A percentile compares a stretch with the other conserved stretches of the same genome.
phyloP scores from a whole-genome alignment of 2,329 filamentous ascomycete genomes.

The Mollisiaceae sp. region DNA sequence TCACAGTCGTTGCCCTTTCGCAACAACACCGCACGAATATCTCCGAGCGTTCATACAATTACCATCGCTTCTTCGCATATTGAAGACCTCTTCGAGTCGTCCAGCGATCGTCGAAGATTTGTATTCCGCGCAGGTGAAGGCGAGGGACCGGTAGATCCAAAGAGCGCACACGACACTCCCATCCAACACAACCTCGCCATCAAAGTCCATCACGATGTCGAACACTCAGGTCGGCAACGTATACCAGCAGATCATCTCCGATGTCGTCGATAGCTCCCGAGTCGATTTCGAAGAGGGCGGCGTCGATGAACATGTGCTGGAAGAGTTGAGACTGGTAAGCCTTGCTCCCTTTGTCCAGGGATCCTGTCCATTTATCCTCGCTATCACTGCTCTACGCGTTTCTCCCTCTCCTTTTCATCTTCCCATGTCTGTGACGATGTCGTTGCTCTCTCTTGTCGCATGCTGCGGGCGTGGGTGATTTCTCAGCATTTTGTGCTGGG shows the following conservation, averaged over 20 bases:
- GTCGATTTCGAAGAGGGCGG: constrained; percentile 98
- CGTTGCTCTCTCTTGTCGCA: neutral
- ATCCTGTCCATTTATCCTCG: constrained; percentile 7
- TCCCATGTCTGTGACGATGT: neutral
- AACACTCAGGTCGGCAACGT: constrained; percentile 63
- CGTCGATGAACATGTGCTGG: constrained; percentile 83
- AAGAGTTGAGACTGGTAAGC: constrained; percentile 87
- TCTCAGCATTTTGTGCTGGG: constrained; percentile 8
- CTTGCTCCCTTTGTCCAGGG: constrained; percentile 6
- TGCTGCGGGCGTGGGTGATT: neutral
- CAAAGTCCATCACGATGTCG: constrained; percentile 39
- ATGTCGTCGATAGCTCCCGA: constrained; percentile 89
- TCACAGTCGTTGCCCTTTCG: neutral
- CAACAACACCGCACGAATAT: neutral
- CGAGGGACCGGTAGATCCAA: neutral
- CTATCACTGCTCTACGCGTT: neutral
- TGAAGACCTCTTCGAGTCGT: neutral
- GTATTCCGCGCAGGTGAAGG: neutral
- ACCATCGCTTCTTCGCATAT: neutral
- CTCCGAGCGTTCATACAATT: neutral
- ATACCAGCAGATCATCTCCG: constrained; percentile 78
- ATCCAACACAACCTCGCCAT: constrained; percentile 2
- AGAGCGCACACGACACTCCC: constrained; percentile 1
- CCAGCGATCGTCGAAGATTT: neutral
- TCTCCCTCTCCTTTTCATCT: constrained; percentile 9